Conservation (phyloP, 2,329 filamentous ascomycete species). For the Xylariaceae sp. region DNA sequence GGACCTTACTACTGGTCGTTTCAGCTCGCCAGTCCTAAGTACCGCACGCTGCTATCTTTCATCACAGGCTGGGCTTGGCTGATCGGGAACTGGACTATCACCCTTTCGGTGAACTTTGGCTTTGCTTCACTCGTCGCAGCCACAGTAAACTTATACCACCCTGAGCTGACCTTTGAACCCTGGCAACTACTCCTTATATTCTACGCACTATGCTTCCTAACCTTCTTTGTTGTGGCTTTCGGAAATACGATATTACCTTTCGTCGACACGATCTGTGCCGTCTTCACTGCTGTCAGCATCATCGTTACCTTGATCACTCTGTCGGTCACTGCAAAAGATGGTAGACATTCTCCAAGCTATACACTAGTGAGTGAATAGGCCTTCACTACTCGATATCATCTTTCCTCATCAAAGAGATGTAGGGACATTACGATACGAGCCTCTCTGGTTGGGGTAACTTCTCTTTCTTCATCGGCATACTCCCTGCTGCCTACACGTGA, state of each 20-base stretch:
- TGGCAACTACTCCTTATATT: conserved; percentile 62
- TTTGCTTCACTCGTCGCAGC: conserved; percentile 52
- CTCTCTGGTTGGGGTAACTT: conserved; percentile 57
- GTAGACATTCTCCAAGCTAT: conserved; percentile 47
- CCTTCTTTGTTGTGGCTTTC: conserved; percentile 52
- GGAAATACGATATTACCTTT: conserved; percentile 55
- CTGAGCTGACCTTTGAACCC: conserved; percentile 44
- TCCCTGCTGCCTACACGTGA: conserved; percentile 53
- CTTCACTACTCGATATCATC: neutral
- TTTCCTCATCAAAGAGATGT: conserved; percentile 1
- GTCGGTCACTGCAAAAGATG: conserved; percentile 50
- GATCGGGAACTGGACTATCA: conserved; percentile 50
- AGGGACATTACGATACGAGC: conserved; percentile 51
- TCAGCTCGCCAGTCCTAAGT: conserved; percentile 39
- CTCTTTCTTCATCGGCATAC: conserved; percentile 59
- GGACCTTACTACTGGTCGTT: conserved; percentile 54
- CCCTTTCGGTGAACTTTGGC: conserved; percentile 51
- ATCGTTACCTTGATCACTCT: conserved; percentile 54
- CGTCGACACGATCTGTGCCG: conserved; percentile 55
- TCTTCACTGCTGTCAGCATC: conserved; percentile 53
- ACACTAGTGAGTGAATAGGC: conserved; percentile 36
- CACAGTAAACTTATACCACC: conserved; percentile 50
- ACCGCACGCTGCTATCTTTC: conserved; percentile 45
- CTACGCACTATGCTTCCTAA: conserved; percentile 54
- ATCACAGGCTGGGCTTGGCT: conserved; percentile 52